Percentiles rank a stretch among this genome's conserved stretches.
Evolutionary conservation across 139 green algal genomes (phyloP).

Genomic region (Coelastrella sp.): DNA sequence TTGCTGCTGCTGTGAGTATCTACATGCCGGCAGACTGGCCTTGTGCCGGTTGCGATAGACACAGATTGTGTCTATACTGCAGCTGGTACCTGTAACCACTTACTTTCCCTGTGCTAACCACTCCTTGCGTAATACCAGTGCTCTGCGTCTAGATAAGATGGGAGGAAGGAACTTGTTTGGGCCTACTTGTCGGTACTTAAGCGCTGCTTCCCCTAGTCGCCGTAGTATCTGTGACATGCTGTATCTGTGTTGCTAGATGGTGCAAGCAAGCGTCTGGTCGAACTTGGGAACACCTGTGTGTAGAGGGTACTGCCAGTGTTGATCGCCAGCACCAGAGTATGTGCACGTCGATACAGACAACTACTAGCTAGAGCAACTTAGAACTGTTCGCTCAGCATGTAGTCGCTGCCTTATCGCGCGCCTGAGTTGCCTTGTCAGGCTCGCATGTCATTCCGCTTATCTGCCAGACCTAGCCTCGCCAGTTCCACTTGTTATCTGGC

Average conservation of each 20-base stretch:
- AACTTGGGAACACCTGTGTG: neutral
- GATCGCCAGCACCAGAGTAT: neutral
- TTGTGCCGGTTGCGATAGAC: neutral
- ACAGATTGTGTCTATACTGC: neutral
- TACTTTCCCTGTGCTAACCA: conserved; percentile 52
- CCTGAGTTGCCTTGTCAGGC: neutral
- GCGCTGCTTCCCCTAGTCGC: conserved; percentile 47
- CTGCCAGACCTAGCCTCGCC: neutral
- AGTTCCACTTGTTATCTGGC: neutral
- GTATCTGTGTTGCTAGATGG: neutral
- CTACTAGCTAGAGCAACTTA: neutral
- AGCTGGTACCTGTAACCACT: neutral
- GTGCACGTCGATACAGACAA: neutral
- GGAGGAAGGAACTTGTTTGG: conserved; percentile 37
- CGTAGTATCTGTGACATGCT: conserved; percentile 48
- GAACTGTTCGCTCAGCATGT: neutral
- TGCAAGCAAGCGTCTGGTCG: too few relatives aligned
- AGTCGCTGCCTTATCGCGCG: neutral
- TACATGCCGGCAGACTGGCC: too few relatives aligned
- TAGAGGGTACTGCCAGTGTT: neutral
- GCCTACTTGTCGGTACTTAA: conserved; percentile 32
- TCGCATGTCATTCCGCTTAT: neutral
- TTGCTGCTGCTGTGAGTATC: too few relatives aligned
- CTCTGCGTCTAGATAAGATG: conserved; percentile 33
- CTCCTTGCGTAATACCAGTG: conserved; percentile 37